Evolutionary conservation across 768 basidiomycete genomes (phyloP).

Genomic region (Amanita phalloides): DNA sequence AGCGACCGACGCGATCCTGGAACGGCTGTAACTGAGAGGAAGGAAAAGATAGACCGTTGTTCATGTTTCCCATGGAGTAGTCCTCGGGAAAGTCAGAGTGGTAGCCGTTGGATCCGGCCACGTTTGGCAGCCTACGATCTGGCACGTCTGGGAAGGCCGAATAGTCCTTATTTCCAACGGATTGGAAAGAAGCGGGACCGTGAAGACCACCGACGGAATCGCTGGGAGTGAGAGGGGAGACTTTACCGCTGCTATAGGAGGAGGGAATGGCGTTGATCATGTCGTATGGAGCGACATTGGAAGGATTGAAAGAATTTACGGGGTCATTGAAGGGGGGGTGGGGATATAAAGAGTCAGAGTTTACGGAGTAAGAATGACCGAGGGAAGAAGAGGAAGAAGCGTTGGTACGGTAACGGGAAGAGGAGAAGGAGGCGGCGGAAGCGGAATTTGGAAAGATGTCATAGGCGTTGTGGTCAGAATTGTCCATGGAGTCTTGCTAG

Average conservation of each 20-base stretch:
- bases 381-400: slow-evolving; percentile 65
- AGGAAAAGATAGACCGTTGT: slow-evolving; percentile 34
- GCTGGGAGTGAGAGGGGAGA: slow-evolving; percentile 63
- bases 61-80: slow-evolving; percentile 40
- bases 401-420: slow-evolving; percentile 60
- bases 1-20: slow-evolving; percentile 47
- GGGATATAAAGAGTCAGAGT: slow-evolving; percentile 47
- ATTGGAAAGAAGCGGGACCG: slow-evolving; percentile 38
- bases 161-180: slow-evolving; percentile 45
- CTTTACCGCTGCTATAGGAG: slow-evolving; percentile 63
- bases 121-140: slow-evolving; percentile 47
- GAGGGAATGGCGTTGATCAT: slow-evolving; percentile 53
- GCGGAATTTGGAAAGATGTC: slow-evolving; percentile 49
- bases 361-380: slow-evolving; percentile 41
- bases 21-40: slow-evolving; percentile 45
- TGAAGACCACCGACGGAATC: slow-evolving; percentile 52
- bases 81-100: slow-evolving; percentile 56
- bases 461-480: slow-evolving; percentile 47
- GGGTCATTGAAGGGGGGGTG: slow-evolving; percentile 51
- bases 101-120: slow-evolving; percentile 33
- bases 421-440: slow-evolving; percentile 29
- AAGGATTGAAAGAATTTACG: slow-evolving; percentile 43
- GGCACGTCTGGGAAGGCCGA: slow-evolving; percentile 46
- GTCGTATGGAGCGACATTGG: slow-evolving; percentile 49
- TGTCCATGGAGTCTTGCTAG: slow-evolving; percentile 40